phyloP scores from a whole-genome alignment of 2,329 filamentous ascomycete genomes.

The Macroventuria anomochaeta region DNA sequence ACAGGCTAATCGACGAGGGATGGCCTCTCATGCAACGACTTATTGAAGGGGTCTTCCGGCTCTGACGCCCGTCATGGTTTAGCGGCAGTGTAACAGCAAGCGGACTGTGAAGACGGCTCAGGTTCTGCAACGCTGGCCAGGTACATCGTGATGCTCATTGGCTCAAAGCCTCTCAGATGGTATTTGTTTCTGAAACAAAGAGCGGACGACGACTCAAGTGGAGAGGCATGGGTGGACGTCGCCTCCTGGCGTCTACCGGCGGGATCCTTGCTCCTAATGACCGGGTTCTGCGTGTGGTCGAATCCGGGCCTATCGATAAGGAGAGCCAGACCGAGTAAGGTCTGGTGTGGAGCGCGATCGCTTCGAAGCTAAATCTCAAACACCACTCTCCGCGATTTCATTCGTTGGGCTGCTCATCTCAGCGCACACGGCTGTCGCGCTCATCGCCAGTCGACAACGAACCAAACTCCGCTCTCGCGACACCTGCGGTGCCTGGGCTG shows the following conservation, averaged over 20 bases:
- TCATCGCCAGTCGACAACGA: slow-evolving; percentile 20
- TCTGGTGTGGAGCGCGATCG: slow-evolving; percentile 29
- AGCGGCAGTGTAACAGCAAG: slow-evolving; percentile 36
- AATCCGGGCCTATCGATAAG: slow-evolving; percentile 36
- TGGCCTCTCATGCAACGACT: slow-evolving; percentile 32
- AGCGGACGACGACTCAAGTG: slow-evolving; percentile 25
- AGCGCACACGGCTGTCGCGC: slow-evolving; percentile 22
- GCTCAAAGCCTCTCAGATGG: slow-evolving; percentile 24
- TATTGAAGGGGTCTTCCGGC: slow-evolving; percentile 27
- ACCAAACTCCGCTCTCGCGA: slow-evolving; percentile 21
- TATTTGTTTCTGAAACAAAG: slow-evolving; percentile 43
- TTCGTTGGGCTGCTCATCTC: slow-evolving; percentile 25
- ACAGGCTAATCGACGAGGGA: slow-evolving; percentile 37
- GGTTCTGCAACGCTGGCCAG: slow-evolving; percentile 31
- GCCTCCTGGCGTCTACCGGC: slow-evolving; percentile 27
- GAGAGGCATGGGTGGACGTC: slow-evolving; percentile 24
- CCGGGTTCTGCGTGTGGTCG: slow-evolving; percentile 22
- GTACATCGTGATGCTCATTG: slow-evolving; percentile 35
- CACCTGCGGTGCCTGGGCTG: slow-evolving; percentile 5
- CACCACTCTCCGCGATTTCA: slow-evolving; percentile 21
- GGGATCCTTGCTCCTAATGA: slow-evolving; percentile 11
- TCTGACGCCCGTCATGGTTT: slow-evolving; percentile 31
- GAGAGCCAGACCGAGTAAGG: slow-evolving; percentile 15
- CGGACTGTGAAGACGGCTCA: slow-evolving; percentile 14
- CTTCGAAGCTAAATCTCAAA: slow-evolving; percentile 33